Percentiles rank a stretch among this genome's conserved stretches.
Conservation (phyloP, 768 basidiomycete species). For the Russula sp. region DNA sequence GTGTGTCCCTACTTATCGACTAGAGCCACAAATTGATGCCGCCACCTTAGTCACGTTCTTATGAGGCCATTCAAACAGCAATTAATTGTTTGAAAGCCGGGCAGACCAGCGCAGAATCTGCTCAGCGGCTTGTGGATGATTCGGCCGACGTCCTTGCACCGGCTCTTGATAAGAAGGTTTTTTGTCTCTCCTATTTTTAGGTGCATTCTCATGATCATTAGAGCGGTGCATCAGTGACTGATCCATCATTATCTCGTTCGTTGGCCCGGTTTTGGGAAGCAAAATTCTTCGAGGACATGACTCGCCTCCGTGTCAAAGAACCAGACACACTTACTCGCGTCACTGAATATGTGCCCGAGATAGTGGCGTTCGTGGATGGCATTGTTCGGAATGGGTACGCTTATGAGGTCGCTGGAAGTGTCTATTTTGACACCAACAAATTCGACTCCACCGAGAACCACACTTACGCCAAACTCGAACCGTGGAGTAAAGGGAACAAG, state of each 20-base stretch:
- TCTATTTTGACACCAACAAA: slow-evolving; percentile 83
- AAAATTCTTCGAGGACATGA: slow-evolving; percentile 90
- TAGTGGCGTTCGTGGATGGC: slow-evolving; percentile 78
- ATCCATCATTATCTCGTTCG: slow-evolving; percentile 76
- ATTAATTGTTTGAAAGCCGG: slow-evolving; percentile 37
- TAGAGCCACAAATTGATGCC: slow-evolving; percentile 6
- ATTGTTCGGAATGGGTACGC: slow-evolving; percentile 84
- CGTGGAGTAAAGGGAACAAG: slow-evolving; percentile 91
- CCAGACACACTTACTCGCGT: slow-evolving; percentile 92
- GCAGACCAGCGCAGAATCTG: slow-evolving; percentile 35
- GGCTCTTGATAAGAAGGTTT: slow-evolving; percentile 68
- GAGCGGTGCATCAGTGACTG: slow-evolving; percentile 74
- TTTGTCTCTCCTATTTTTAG: slow-evolving; percentile 16
- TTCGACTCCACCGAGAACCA: slow-evolving; percentile 77
- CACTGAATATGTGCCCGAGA: slow-evolving; percentile 95
- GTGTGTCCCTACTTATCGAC: slow-evolving; percentile 37
- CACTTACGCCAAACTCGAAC: slow-evolving; percentile 89
- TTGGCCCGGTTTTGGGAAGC: slow-evolving; percentile 85
- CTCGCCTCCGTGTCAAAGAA: slow-evolving; percentile 72
- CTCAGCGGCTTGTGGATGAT: slow-evolving; percentile 57
- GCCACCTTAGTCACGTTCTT: slow-evolving; percentile 37
- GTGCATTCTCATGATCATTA: slow-evolving; percentile 28
- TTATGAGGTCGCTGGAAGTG: slow-evolving; percentile 68
- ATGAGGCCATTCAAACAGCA: slow-evolving; percentile 48
- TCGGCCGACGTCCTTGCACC: slow-evolving; percentile 71